A percentile compares a stretch with the other conserved stretches of the same genome.
phyloP scores from a whole-genome alignment of 805 yeast species.

The Pichia rugopelliculosa region DNA sequence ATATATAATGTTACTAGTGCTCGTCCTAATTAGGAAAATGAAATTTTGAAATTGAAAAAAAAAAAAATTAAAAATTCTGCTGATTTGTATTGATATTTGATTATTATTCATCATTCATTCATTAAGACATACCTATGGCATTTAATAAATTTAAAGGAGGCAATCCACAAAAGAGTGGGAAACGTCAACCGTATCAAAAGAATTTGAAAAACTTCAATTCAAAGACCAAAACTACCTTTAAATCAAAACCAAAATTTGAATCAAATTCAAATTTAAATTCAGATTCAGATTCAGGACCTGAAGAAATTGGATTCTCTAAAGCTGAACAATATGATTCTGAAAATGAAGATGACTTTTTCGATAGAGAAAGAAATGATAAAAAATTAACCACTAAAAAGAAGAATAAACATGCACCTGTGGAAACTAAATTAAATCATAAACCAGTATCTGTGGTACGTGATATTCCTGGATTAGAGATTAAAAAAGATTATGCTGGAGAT shows the following conservation, averaged over 20 bases:
- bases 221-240: too few species aligned
- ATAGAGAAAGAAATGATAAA: constrained; percentile 31
- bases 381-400: constrained; percentile 33
- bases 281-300: constrained; percentile 18
- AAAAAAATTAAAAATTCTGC: neutral
- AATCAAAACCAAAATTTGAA: neutral
- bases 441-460: constrained; percentile 65
- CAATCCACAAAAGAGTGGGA: neutral
- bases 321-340: constrained; percentile 9
- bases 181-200: neutral
- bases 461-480: constrained; percentile 55
- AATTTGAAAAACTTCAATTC: neutral
- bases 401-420: constrained; percentile 84
- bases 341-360: constrained; percentile 31
- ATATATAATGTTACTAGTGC: too few species aligned
- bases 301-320: constrained; percentile 16
- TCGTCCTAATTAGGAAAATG: neutral
- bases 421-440: constrained; percentile 55
- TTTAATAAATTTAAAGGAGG: neutral
- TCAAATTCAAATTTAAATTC: constrained; percentile 7
- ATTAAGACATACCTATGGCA: neutral
- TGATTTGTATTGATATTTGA: too few species aligned
- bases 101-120: too few species aligned
- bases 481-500: constrained; percentile 19
- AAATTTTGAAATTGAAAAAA: neutral